Conservation (phyloP, 2,329 filamentous ascomycete species). For the Xylariaceae sp. region DNA sequence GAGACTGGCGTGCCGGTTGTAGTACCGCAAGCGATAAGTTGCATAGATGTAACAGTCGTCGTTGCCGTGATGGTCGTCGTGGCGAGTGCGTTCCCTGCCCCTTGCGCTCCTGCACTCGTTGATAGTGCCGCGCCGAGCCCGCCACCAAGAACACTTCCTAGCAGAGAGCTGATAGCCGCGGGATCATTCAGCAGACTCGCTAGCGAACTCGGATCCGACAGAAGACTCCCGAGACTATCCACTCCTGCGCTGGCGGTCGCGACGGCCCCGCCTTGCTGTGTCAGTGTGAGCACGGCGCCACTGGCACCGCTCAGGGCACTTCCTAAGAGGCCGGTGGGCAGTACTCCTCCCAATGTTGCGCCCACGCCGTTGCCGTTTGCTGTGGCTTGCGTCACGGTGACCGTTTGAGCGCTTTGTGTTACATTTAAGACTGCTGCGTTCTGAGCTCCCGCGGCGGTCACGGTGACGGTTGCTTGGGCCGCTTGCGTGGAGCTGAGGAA, state of each 20-base stretch:
- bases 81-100: background rate
- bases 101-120: no score
- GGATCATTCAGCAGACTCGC: no score
- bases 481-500: conserved; percentile 12
- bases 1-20: conserved; percentile 20
- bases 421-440: conserved; percentile 2
- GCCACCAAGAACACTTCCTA: no score
- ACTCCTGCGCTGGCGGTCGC: no score
- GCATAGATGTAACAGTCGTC: conserved; percentile 27
- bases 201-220: no score
- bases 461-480: conserved; percentile 15
- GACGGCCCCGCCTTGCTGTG: no score
- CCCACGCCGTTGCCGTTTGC: background rate
- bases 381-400: conserved; percentile 36
- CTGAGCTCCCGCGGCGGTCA: background rate
- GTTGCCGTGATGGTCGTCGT: conserved; percentile 23
- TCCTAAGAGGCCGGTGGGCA: background rate
- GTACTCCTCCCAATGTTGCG: background rate
- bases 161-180: no score
- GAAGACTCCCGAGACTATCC: no score
- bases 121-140: no score
- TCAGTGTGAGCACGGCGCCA: no score
- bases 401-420: conserved; percentile 19
- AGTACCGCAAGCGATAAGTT: conserved; percentile 28
- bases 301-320: no score